These are phyloP conservation scores for Trichoderma oligosporum DNA, from an alignment of 2,329 filamentous ascomycete species.

Conservation along the genomic window DNA sequence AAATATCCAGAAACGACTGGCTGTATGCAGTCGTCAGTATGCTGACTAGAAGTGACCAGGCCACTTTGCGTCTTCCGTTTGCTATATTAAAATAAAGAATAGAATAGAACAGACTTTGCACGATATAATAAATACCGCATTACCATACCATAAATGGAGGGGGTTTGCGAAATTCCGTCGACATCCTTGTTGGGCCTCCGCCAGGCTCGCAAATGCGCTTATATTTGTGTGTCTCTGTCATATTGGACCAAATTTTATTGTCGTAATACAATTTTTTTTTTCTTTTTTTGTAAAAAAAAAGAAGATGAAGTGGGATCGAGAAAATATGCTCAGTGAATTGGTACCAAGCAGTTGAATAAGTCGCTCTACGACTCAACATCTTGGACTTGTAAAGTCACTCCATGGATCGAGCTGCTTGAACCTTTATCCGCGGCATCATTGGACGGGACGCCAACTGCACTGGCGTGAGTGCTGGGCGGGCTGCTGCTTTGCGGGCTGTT, in stretches of 20 bases:
- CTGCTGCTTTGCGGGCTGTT: constrained; percentile 67
- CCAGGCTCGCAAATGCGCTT: background rate
- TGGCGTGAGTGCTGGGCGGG: constrained; percentile 59
- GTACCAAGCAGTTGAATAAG: background rate
- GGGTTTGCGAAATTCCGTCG: background rate
- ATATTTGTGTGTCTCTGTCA: constrained; percentile 6
- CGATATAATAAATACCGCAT: constrained; percentile 8
- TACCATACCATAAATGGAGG: background rate
- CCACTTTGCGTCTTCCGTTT: constrained; percentile 1
- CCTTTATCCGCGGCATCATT: constrained; percentile 29
- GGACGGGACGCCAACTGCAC: constrained; percentile 43
- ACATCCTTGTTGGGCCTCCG: background rate
- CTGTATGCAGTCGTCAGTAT: background rate
- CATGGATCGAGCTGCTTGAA: constrained; percentile 19
- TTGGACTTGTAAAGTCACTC: constrained; percentile 27
- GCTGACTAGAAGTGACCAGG: background rate
- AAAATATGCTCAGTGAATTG: background rate
- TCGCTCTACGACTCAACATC: constrained; percentile 31
- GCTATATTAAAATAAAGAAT: constrained; percentile 11
- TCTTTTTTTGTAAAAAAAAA: too few relatives aligned
- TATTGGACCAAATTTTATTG: background rate
- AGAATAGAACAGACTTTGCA: background rate
- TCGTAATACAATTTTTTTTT: constrained; percentile 17
- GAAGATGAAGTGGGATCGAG: background rate
- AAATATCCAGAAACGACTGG: constrained; percentile 21